A percentile compares a stretch with the other conserved stretches of the same genome.
Evolutionary conservation across 2,329 filamentous ascomycete species (phyloP).

Genomic region (Fusarium chuoi): DNA sequence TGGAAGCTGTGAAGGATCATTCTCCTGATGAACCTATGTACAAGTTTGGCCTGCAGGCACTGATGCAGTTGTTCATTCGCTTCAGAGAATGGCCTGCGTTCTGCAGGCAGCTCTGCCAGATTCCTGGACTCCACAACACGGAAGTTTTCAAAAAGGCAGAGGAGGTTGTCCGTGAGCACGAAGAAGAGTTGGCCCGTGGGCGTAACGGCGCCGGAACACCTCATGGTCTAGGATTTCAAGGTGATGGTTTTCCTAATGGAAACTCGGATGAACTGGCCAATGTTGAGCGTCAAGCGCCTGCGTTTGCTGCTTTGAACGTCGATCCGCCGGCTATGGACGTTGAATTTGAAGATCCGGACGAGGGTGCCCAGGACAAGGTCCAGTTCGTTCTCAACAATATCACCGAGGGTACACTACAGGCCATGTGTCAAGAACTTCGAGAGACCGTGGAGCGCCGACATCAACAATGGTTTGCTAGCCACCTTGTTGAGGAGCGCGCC

Average conservation of each 20-base stretch:
- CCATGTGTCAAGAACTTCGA: slow-evolving; percentile 84
- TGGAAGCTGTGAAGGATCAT: slow-evolving; percentile 94
- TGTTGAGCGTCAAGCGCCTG: slow-evolving; percentile 70
- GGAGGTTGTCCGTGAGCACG: slow-evolving; percentile 77
- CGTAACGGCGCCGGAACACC: slow-evolving; percentile 61
- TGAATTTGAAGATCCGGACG: slow-evolving; percentile 82
- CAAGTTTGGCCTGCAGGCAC: slow-evolving; percentile 94
- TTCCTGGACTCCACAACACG: slow-evolving; percentile 83
- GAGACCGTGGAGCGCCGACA: slow-evolving; percentile 82
- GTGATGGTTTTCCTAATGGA: slow-evolving; percentile 74
- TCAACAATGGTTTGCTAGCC: slow-evolving; percentile 95
- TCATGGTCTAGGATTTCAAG: slow-evolving; percentile 51
- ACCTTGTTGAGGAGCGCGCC: slow-evolving; percentile 93
- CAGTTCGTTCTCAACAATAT: slow-evolving; percentile 97
- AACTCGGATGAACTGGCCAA: slow-evolving; percentile 70
- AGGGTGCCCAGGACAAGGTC: slow-evolving; percentile 90
- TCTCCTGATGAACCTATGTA: slow-evolving; percentile 90
- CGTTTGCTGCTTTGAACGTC: slow-evolving; percentile 82
- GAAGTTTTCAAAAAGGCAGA: slow-evolving; percentile 86
- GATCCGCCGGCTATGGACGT: slow-evolving; percentile 73
- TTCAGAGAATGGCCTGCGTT: slow-evolving; percentile 96
- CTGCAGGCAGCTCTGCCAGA: slow-evolving; percentile 84
- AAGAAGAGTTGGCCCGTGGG: slow-evolving; percentile 67
- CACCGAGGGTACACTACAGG: slow-evolving; percentile 85
- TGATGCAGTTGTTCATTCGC: slow-evolving; percentile 86